A percentile compares a stretch with the other conserved stretches of the same genome.
phyloP scores from a whole-genome alignment of 208 protist genomes.

The Herpetomonas samuelpessoai region DNA sequence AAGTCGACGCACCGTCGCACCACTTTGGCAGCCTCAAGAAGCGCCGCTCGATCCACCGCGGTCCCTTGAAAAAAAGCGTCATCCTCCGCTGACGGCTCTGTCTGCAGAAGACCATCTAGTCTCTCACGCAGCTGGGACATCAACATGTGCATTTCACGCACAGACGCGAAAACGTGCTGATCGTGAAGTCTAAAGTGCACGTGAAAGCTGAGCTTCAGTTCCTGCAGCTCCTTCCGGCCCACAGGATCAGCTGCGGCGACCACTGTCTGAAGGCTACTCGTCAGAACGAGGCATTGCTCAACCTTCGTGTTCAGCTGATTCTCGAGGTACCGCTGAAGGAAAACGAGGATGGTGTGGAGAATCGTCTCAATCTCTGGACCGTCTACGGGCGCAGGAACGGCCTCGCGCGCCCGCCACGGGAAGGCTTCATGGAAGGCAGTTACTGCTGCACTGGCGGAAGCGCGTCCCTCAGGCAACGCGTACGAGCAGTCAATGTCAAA shows the following conservation, averaged over 20 bases:
- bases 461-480: not conserved
- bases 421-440: conserved; percentile 1
- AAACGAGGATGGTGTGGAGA: conserved; percentile 30
- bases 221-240: conserved; percentile 5
- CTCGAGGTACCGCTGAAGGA: conserved; percentile 41
- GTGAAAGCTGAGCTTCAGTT: conserved; percentile 80
- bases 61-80: not conserved
- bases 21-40: conserved; percentile 6
- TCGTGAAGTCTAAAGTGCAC: conserved; percentile 69
- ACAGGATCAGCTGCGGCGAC: not conserved
- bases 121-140: conserved; percentile 35
- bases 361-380: conserved; percentile 30
- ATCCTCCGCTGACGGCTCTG: not conserved
- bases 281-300: conserved; percentile 60
- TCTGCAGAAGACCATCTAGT: conserved; percentile 19
- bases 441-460: not conserved
- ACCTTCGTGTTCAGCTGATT: conserved; percentile 22
- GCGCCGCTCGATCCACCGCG: not conserved
- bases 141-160: conserved; percentile 59
- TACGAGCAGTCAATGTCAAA: conserved; percentile 80
- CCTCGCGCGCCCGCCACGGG: not conserved
- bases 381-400: not conserved
- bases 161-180: conserved; percentile 31
- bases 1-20: conserved; percentile 71
- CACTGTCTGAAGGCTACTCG: conserved; percentile 42